phyloP scores from a whole-genome alignment of 352 stramenopile genomes.

The Globisporangium mamillatum region DNA sequence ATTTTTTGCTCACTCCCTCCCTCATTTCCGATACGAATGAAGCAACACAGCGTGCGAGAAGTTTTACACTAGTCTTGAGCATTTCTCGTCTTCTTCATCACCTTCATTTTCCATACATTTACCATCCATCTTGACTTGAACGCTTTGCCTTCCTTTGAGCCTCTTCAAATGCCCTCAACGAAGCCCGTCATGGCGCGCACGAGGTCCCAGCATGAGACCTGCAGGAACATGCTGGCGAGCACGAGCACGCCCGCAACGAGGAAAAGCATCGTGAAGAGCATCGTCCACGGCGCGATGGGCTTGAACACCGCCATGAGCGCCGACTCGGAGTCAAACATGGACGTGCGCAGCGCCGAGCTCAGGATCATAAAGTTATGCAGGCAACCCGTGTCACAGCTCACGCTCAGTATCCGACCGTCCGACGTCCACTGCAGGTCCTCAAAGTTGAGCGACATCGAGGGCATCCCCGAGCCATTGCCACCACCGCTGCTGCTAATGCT shows the following conservation, averaged over 20 bases:
- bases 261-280: slow-evolving; percentile 60
- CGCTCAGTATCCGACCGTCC: slow-evolving; percentile 90
- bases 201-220: slow-evolving; percentile 50
- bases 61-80: neutral
- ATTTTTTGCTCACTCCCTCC: neutral
- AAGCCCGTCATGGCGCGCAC: slow-evolving; percentile 66
- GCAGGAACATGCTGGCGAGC: slow-evolving; percentile 44
- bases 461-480: slow-evolving; percentile 20
- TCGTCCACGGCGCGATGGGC: slow-evolving; percentile 55
- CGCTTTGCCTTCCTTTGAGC: neutral
- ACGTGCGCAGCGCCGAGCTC: slow-evolving; percentile 54
- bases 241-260: slow-evolving; percentile 44
- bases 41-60: neutral
- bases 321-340: slow-evolving; percentile 60
- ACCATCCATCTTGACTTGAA: neutral
- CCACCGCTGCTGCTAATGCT: slow-evolving; percentile 2
- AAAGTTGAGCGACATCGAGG: slow-evolving; percentile 43
- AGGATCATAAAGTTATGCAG: slow-evolving; percentile 91
- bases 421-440: slow-evolving; percentile 81
- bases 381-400: slow-evolving; percentile 75
- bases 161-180: slow-evolving; percentile 34
- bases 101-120: neutral
- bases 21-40: neutral
- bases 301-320: slow-evolving; percentile 56
- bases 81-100: neutral